These are phyloP conservation scores for Andalucia godoyi DNA, from an alignment of 78 protist genomes.

Conservation along the genomic window DNA sequence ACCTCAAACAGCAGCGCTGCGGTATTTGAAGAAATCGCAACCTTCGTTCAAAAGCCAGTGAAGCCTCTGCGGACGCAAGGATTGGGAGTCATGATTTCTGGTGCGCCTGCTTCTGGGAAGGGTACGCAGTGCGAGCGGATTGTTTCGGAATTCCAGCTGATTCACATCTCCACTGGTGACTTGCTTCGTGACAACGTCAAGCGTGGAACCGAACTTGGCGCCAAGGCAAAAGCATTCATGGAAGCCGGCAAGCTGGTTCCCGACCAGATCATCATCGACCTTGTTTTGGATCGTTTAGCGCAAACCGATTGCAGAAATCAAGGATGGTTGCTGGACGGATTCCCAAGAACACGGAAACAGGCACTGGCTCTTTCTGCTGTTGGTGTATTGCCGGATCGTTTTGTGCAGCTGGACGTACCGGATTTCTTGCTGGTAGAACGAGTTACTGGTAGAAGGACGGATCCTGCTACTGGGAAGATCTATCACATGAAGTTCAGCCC, in stretches of 20 bases:
- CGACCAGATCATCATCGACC: slow-evolving; percentile 26
- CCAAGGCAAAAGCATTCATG: slow-evolving; percentile 16
- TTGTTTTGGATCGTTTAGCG: slow-evolving; percentile 12
- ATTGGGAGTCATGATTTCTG: slow-evolving; percentile 39
- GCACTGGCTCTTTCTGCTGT: slow-evolving; percentile 10
- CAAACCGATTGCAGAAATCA: neutral
- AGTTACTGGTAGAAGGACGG: slow-evolving; percentile 30
- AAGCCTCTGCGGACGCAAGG: no score
- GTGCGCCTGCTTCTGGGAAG: slow-evolving; percentile 58
- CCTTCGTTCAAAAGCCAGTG: no score
- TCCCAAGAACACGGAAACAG: slow-evolving; percentile 42
- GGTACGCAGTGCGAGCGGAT: slow-evolving; percentile 42
- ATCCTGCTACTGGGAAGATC: slow-evolving; percentile 38
- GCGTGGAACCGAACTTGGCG: slow-evolving; percentile 5
- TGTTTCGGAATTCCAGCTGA: slow-evolving; percentile 8
- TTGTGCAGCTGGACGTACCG: slow-evolving; percentile 31
- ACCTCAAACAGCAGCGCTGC: no score
- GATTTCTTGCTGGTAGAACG: slow-evolving; percentile 24
- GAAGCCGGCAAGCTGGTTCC: slow-evolving; percentile 33
- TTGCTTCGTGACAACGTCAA: slow-evolving; percentile 25
- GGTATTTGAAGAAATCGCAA: no score
- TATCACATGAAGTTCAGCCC: slow-evolving; percentile 56
- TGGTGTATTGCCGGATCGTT: slow-evolving; percentile 11
- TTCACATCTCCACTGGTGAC: slow-evolving; percentile 50
- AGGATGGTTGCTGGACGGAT: slow-evolving; percentile 70